Evolutionary conservation across 2,329 filamentous ascomycete species (phyloP).

Genomic region (Curvularia lunata): DNA sequence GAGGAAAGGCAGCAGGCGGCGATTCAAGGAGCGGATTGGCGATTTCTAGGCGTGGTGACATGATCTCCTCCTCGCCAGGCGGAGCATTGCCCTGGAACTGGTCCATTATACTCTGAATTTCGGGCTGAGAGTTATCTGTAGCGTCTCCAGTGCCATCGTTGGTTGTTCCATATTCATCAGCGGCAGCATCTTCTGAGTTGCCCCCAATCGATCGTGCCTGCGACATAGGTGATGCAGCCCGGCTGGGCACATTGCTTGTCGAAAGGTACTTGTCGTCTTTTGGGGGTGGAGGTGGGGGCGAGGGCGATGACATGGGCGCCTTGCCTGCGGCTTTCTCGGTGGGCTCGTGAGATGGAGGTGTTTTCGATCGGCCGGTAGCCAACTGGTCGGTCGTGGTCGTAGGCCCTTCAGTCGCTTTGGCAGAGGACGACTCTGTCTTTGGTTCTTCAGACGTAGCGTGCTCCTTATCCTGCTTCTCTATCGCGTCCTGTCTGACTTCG

Average conservation of each 20-base stretch:
- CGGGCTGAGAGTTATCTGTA: slow-evolving; percentile 70
- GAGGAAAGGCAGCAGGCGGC: slow-evolving; percentile 70
- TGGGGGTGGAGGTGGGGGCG: slow-evolving; percentile 57
- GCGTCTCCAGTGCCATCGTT: slow-evolving; percentile 45
- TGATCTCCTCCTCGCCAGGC: slow-evolving; percentile 79
- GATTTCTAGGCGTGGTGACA: slow-evolving; percentile 86
- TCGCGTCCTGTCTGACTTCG: slow-evolving; percentile 4
- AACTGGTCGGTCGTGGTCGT: slow-evolving; percentile 27
- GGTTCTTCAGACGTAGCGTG: slow-evolving; percentile 1
- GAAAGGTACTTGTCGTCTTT: slow-evolving; percentile 60
- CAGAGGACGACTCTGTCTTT: slow-evolving; percentile 2
- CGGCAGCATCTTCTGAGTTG: slow-evolving; percentile 46
- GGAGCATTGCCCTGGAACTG: slow-evolving; percentile 82
- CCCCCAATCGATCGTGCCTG: slow-evolving; percentile 49
- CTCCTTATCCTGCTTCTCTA: slow-evolving; percentile 2
- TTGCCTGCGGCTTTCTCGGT: slow-evolving; percentile 38
- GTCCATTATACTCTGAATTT: slow-evolving; percentile 98
- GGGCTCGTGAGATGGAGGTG: slow-evolving; percentile 30
- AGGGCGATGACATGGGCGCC: slow-evolving; percentile 40
- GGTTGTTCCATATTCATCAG: slow-evolving; percentile 58
- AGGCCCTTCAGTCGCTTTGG: slow-evolving; percentile 26
- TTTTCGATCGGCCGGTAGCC: slow-evolving; percentile 19
- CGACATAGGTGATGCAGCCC: slow-evolving; percentile 41
- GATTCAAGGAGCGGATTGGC: slow-evolving; percentile 77
- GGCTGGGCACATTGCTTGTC: slow-evolving; percentile 51